Evolutionary conservation across 768 basidiomycete species (phyloP).

Genomic region (Leccinum subtestaceum): DNA sequence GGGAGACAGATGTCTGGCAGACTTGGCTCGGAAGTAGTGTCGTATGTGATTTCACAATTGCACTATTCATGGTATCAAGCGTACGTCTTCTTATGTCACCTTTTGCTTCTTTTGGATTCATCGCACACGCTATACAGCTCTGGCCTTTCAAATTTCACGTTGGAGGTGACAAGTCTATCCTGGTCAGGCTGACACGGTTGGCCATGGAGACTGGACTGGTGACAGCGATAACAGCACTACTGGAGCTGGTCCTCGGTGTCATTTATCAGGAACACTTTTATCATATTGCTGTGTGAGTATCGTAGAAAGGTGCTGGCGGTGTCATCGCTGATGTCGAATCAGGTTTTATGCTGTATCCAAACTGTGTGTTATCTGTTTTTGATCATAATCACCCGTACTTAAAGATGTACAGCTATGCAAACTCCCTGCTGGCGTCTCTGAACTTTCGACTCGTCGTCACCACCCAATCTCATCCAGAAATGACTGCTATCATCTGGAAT

Average conservation of each 20-base stretch:
- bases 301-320: background rate
- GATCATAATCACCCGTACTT: background rate
- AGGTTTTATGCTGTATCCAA: background rate
- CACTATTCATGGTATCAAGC: conserved; percentile 17
- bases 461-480: background rate
- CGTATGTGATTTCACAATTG: conserved; percentile 19
- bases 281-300: conserved; percentile 23
- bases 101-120: background rate
- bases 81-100: background rate
- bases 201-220: conserved; percentile 26
- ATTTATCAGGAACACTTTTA: background rate
- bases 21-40: conserved; percentile 22
- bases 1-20: conserved; percentile 2
- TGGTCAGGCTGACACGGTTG: conserved; percentile 19
- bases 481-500: background rate
- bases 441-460: background rate
- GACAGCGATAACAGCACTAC: conserved; percentile 18
- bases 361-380: background rate
- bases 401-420: background rate
- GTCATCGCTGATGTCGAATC: background rate
- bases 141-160: conserved; percentile 7
- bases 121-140: conserved; percentile 9
- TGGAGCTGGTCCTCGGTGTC: conserved; percentile 17
- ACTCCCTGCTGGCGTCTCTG: background rate
- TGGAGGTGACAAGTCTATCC: background rate